A percentile compares a stretch with the other conserved stretches of the same genome.
These are phyloP conservation scores for Zygotorulaspora mrakii DNA, from an alignment of 1,139 yeast species.

Conservation along the genomic window DNA sequence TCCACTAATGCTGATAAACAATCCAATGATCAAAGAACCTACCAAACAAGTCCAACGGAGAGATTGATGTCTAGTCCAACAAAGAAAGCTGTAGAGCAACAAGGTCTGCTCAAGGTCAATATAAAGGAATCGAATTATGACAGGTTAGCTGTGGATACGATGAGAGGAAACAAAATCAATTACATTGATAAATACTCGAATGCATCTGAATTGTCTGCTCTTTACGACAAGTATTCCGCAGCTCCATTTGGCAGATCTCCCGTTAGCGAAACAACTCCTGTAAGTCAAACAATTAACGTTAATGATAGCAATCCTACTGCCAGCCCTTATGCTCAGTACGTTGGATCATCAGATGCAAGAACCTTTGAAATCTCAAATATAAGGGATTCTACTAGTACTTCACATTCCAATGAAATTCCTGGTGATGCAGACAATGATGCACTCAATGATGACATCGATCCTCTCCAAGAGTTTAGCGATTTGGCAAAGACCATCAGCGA, in stretches of 20 bases:
- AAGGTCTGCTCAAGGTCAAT: slow-evolving; percentile 8
- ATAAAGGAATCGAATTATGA: slow-evolving; percentile 15
- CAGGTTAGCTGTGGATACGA: slow-evolving; percentile 4
- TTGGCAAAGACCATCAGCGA: slow-evolving; percentile 23
- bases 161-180: slow-evolving; percentile 5
- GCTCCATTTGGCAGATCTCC: slow-evolving; percentile 22
- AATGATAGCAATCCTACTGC: slow-evolving; percentile 9
- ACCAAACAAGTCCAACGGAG: too few species aligned
- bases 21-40: too few species aligned
- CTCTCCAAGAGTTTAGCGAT: slow-evolving; percentile 16
- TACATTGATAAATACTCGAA: slow-evolving; percentile 9
- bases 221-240: slow-evolving; percentile 27
- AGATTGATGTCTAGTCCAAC: too few species aligned
- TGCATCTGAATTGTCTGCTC: slow-evolving; percentile 18
- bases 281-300: slow-evolving; percentile 9
- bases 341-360: slow-evolving; percentile 26
- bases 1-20: slow-evolving; percentile 1
- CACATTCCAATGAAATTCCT: slow-evolving; percentile 11
- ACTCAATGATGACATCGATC: slow-evolving; percentile 12
- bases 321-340: slow-evolving; percentile 30
- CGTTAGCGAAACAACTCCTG: slow-evolving; percentile 6
- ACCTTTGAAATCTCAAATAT: slow-evolving; percentile 27
- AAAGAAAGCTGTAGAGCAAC: slow-evolving; percentile 2
- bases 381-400: slow-evolving; percentile 26
- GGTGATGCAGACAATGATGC: slow-evolving; percentile 12